These are phyloP conservation scores for Coemansia furcata DNA, from an alignment of 192 early-diverging fungal species.

Conservation along the genomic window DNA sequence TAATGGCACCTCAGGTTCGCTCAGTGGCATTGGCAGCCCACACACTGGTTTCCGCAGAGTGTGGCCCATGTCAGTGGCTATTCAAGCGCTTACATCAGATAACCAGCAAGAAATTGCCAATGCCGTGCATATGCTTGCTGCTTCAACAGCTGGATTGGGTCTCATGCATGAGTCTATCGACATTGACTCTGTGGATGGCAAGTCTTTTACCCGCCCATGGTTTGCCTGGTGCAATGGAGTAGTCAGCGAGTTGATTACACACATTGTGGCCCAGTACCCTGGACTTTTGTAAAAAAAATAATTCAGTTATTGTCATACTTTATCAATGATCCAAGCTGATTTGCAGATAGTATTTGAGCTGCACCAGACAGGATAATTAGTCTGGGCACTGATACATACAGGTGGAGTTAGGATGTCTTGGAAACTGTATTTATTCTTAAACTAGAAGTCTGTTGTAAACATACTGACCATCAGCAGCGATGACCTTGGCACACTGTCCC, in stretches of 20 bases:
- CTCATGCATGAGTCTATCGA: conserved; percentile 61
- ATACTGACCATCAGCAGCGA: too few relatives aligned
- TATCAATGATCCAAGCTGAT: too few relatives aligned
- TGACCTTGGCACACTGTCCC: too few relatives aligned
- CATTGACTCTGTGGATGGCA: conserved; percentile 28
- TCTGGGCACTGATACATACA: too few relatives aligned
- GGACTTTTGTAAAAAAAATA: neutral
- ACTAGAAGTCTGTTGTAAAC: too few relatives aligned
- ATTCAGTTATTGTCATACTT: too few relatives aligned
- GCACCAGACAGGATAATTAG: too few relatives aligned
- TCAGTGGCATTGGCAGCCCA: conserved; percentile 56
- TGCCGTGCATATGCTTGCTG: conserved; percentile 41
- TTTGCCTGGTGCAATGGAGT: conserved; percentile 65
- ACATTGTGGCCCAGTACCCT: neutral
- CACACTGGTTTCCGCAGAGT: conserved; percentile 53
- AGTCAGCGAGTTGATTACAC: conserved; percentile 37
- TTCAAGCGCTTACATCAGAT: conserved; percentile 51
- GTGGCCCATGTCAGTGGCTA: conserved; percentile 62
- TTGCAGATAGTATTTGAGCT: too few relatives aligned
- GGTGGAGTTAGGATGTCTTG: too few relatives aligned
- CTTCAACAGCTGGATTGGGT: conserved; percentile 47
- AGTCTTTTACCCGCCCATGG: conserved; percentile 47
- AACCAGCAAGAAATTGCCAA: conserved; percentile 34
- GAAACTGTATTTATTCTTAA: too few relatives aligned
- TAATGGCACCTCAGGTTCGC: conserved; percentile 17